Evolutionary conservation across 2,329 filamentous ascomycete species (phyloP).

Genomic region (Boeremia lycopersici): DNA sequence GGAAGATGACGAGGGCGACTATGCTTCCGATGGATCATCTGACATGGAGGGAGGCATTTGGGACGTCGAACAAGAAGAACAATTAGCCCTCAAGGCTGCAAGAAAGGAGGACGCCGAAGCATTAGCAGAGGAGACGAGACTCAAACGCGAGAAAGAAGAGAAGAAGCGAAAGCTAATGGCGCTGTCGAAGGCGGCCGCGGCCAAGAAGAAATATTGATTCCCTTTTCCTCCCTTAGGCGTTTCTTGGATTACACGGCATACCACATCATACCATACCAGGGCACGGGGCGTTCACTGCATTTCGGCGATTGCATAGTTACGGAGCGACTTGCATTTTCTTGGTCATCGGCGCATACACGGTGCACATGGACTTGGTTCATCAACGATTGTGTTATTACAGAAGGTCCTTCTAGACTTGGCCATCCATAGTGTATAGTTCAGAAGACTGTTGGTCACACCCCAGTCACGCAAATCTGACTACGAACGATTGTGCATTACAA

Average conservation of each 20-base stretch:
- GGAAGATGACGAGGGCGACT: slow-evolving; percentile 64
- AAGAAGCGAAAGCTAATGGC: slow-evolving; percentile 42
- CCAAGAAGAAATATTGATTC: slow-evolving; percentile 39
- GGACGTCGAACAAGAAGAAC: slow-evolving; percentile 76
- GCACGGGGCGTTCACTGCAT: slow-evolving; percentile 32
- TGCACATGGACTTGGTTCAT: slow-evolving; percentile 18
- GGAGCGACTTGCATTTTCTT: slow-evolving; percentile 33
- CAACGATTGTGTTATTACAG: slow-evolving; percentile 27
- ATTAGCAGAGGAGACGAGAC: slow-evolving; percentile 59
- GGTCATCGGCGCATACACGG: slow-evolving; percentile 27
- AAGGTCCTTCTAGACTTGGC: slow-evolving; percentile 21
- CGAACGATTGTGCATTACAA: slow-evolving; percentile 12
- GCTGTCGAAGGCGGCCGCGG: slow-evolving; percentile 37
- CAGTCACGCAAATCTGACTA: slow-evolving; percentile 5
- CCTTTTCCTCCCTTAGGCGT: slow-evolving; percentile 28
- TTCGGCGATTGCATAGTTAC: slow-evolving; percentile 39
- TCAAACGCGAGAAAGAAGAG: slow-evolving; percentile 45
- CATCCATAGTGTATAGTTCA: slow-evolving; percentile 27
- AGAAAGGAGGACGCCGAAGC: slow-evolving; percentile 71
- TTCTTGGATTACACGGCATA: slow-evolving; percentile 38
- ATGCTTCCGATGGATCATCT: slow-evolving; percentile 70
- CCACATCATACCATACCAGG: slow-evolving; percentile 22
- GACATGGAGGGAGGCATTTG: slow-evolving; percentile 80
- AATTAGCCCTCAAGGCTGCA: slow-evolving; percentile 65
- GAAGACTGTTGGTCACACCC: slow-evolving; percentile 6